Base-by-base conservation (phyloP, 176 grass and related monocot species). In the Aegilops sharonensis region DNA sequence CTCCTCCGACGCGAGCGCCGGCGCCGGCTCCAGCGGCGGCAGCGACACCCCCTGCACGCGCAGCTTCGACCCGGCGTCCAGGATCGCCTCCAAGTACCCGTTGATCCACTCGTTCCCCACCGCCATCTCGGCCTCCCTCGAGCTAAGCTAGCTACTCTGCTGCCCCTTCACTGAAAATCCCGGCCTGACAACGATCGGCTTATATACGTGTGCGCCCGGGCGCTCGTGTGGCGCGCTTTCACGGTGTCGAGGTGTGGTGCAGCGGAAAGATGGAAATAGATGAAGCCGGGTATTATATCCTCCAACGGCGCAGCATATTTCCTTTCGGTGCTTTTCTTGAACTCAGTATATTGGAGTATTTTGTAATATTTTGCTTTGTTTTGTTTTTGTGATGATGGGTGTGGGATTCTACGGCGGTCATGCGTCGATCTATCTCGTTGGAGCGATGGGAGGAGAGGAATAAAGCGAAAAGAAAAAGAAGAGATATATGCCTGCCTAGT, bases 81-180 rank as follows among this genome's bases (percentile, higher is more conserved):
- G 82, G 88, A 98, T 98, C 82, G 93, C 96, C 88, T 95, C 93
- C 75, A 98, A 70, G 81, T 98, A 98, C 81, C 96, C 96, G 84
- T 95, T 98, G 81, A 98, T 89, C 93, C 96, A 98, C 79, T 98
- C 96, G 60, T 98, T 98, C 79, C 70, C 91, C 2, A 71, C 89
- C 5, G 87, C 92, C 92, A 86, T 3, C 3, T 8, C 23, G 2
- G 23, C 52, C 36, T 23, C 57, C 3, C 39, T 31, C 43, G 42
- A 43, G 42, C 42, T 43, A 25, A 43, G 20, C 24, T 8, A 23
- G 59, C 40, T 45, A 37, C 37, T 18, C 39, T 9, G 2, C 56
- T 43, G 11, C 27, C 11, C 36, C 20, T n/a, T 23, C n/a, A 24
- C 66, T 13, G 68, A 42, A 32, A 25, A 21, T 68, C 64, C 20